Conservation (phyloP, 768 basidiomycete genomes). For the Ramaria rubella region DNA sequence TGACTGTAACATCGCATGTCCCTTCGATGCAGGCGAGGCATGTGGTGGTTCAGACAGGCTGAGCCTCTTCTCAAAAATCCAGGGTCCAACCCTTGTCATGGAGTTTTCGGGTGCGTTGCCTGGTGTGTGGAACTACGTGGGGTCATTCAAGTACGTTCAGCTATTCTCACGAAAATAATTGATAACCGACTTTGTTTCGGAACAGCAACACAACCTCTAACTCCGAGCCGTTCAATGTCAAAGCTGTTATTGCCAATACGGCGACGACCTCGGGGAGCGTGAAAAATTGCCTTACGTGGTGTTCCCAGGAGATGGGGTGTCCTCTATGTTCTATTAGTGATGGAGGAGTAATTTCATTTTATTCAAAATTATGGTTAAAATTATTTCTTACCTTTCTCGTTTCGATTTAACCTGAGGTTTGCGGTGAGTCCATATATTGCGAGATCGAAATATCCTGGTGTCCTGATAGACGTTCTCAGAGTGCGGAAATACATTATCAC, state of each 20-base stretch:
- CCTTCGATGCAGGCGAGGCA: conserved; percentile 52
- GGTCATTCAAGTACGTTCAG: conserved; percentile 2
- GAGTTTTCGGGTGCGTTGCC: conserved; percentile 1
- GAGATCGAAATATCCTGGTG: too few species aligned
- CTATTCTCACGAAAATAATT: neutral
- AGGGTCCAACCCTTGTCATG: neutral
- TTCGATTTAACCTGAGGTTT: neutral
- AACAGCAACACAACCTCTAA: conserved; percentile 4
- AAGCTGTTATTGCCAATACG: conserved; percentile 6
- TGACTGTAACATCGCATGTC: conserved; percentile 63
- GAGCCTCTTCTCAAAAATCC: conserved; percentile 43
- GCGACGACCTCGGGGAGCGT: conserved; percentile 6
- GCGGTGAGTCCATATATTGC: neutral
- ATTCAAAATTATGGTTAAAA: neutral
- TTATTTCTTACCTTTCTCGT: neutral
- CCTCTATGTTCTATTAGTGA: conserved; percentile 6
- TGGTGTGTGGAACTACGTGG: conserved; percentile 5
- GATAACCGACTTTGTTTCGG: neutral
- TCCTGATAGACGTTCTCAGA: neutral
- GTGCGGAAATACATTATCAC: conserved; percentile 7
- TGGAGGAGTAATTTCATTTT: conserved; percentile 1
- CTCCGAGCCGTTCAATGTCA: conserved; percentile 5
- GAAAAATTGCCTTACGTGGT: conserved; percentile 6
- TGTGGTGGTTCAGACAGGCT: conserved; percentile 69
- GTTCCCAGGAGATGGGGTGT: neutral